Percentiles rank a stretch among this genome's conserved stretches.
Evolutionary conservation across 2,329 filamentous ascomycete species (phyloP).

Genomic region (Claviceps quebecensis): DNA sequence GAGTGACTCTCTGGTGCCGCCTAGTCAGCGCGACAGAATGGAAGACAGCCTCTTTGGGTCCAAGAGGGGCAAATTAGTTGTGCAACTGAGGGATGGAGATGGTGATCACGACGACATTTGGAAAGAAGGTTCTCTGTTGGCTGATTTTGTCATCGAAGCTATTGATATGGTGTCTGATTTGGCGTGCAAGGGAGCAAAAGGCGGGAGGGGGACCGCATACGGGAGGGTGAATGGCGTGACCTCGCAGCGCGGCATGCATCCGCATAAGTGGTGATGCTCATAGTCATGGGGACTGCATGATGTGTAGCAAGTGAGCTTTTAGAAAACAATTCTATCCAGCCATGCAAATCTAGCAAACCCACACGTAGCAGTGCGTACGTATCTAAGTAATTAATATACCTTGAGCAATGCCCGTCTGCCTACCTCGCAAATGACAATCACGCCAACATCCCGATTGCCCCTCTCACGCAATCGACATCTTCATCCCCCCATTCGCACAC

Average conservation of each 20-base stretch:
- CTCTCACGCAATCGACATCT: slow-evolving; percentile 21
- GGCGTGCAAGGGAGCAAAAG: neutral
- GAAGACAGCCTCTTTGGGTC: slow-evolving; percentile 1
- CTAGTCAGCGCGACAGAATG: slow-evolving; percentile 5
- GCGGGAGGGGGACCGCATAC: neutral
- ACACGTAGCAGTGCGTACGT: too few relatives aligned
- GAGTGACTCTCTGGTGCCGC: slow-evolving; percentile 6
- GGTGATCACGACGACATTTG: slow-evolving; percentile 3
- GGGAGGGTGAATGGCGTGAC: neutral
- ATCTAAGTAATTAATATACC: too few relatives aligned
- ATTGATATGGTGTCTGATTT: neutral
- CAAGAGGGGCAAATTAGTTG: neutral
- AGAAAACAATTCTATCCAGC: too few relatives aligned
- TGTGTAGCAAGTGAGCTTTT: too few relatives aligned
- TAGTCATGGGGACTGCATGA: too few relatives aligned
- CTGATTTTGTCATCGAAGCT: neutral
- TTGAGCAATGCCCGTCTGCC: too few relatives aligned
- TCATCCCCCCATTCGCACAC: slow-evolving; percentile 50
- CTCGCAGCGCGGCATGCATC: neutral
- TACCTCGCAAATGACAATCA: too few relatives aligned
- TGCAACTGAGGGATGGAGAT: neutral
- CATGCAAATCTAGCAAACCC: too few relatives aligned
- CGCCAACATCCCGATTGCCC: too few relatives aligned
- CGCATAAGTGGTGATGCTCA: too few relatives aligned
- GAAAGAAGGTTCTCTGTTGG: slow-evolving; percentile 2